These are phyloP conservation scores for Aphanomyces invadans DNA, from an alignment of 352 stramenopile genomes.

Conservation along the genomic window DNA sequence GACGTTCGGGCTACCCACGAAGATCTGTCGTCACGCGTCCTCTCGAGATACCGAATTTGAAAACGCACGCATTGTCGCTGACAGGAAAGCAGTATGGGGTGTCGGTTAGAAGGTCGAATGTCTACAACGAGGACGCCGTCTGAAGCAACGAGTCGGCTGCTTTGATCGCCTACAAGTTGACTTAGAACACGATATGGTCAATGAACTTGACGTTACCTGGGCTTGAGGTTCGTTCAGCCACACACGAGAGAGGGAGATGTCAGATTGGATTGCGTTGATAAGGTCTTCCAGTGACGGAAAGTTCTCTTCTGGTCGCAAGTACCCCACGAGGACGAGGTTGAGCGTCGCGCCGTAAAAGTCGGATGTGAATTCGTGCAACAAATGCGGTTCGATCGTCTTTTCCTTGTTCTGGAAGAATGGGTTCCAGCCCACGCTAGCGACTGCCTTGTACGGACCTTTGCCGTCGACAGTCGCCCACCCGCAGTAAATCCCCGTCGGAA, in stretches of 20 bases:
- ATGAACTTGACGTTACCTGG: constrained; percentile 33
- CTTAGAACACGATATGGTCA: too few species aligned
- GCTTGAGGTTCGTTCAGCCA: constrained; percentile 56
- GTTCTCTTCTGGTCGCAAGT: constrained; percentile 91
- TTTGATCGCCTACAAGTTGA: background rate
- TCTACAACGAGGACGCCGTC: background rate
- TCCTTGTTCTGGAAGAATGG: constrained; percentile 92
- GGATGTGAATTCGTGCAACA: constrained; percentile 88
- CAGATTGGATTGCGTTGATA: constrained; percentile 86
- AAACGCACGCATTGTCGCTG: too few species aligned
- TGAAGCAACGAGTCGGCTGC: background rate
- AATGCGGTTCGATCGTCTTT: constrained; percentile 95
- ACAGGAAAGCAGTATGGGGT: too few species aligned
- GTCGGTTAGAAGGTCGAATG: too few species aligned
- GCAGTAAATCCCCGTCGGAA: constrained; percentile 90
- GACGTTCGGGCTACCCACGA: too few species aligned
- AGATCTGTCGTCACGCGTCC: too few species aligned
- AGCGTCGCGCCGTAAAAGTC: constrained; percentile 94
- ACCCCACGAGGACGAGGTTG: constrained; percentile 89
- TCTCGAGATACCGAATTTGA: too few species aligned
- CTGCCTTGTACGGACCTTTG: constrained; percentile 84
- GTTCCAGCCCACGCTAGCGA: constrained; percentile 97
- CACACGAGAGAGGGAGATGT: constrained; percentile 59
- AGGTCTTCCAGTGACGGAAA: constrained; percentile 91
- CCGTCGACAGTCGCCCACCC: constrained; percentile 87